Base-by-base conservation (phyloP, 2,329 filamentous ascomycete genomes). In the Claviceps humidiphila region DNA sequence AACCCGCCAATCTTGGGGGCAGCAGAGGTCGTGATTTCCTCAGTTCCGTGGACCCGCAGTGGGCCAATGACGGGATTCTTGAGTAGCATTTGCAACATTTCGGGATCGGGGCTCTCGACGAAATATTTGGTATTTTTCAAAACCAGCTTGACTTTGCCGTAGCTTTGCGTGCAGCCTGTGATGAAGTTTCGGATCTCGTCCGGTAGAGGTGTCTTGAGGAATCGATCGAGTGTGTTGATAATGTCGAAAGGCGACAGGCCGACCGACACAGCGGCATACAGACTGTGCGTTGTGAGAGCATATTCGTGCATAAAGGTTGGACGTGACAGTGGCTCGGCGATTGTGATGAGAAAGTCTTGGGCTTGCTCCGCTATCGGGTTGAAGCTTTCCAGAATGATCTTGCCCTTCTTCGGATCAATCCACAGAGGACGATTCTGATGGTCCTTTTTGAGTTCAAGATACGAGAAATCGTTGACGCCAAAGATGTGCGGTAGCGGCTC, bases 281-380 rank as follows among this genome's bases (percentile, higher is more conserved):
- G 75, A 68, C 89, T 95, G 69, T 97, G 90, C 24, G 87, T 83
- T 2, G 89, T 96, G 61, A 98, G 78, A 52, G 84, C 80, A 68
- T 97, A 97, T 69, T 98, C 91, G 72, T 97, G 93, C 57, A 97
- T 80, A 63, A 89, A 91, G 5, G 83, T 86, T 53, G 93, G 91
- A 54, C 91, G 82, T 39, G 90, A 96, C 54, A 91, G 75, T 17
- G 91, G 93, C 71, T 98, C 91, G 56, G 91, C 88, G 59, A 98
- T 91, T 47, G 93, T 95, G 61, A 94, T 95, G 54, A 98, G 74
- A 65, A 98, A 95, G 66, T 95, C 89, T 64, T 95, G 89, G 0
- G 89, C 91, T 62, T 90, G 85, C 53, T 85, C 79, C 53, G 91
- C 89, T 53, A 93, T 74, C 2, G 90, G 87, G 50, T 87, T 91